Conservation (phyloP, 164 flowering plant genomes). For the Vitis rupestris region DNA sequence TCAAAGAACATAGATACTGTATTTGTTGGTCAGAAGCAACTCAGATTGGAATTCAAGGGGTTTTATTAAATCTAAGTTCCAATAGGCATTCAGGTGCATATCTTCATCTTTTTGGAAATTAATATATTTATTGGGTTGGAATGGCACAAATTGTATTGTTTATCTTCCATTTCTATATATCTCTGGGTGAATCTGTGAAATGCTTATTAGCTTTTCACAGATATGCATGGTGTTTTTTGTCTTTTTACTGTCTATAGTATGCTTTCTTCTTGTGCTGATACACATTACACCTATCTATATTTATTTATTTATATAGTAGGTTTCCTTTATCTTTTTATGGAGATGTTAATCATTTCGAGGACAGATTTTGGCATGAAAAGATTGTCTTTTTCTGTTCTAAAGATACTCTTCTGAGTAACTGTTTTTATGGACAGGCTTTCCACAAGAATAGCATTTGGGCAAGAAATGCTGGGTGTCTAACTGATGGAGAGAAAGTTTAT, state of each 20-base stretch:
- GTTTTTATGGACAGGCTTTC: constrained; percentile 30
- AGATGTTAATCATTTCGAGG: background rate
- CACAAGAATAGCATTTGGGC: constrained; percentile 36
- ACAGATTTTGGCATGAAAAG: background rate
- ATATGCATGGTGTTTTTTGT: background rate
- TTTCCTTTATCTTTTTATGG: background rate
- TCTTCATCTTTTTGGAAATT: background rate
- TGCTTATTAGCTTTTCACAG: constrained; percentile 1
- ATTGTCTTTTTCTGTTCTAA: background rate
- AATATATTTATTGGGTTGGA: background rate
- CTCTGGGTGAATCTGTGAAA: background rate
- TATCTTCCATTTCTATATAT: background rate
- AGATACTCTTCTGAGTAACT: background rate
- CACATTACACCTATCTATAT: no score
- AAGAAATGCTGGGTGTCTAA: constrained; percentile 27
- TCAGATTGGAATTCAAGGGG: no score
- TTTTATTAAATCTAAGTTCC: background rate
- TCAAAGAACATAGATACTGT: no score
- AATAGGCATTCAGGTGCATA: background rate
- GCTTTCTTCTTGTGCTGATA: no score
- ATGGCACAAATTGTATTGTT: background rate
- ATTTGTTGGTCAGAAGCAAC: no score
- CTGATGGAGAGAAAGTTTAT: constrained; percentile 31
- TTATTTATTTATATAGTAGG: no score
- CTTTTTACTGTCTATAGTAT: background rate